Base-by-base conservation (phyloP, 495 filamentous ascomycete genomes). In the Tetracladium setigerum region DNA sequence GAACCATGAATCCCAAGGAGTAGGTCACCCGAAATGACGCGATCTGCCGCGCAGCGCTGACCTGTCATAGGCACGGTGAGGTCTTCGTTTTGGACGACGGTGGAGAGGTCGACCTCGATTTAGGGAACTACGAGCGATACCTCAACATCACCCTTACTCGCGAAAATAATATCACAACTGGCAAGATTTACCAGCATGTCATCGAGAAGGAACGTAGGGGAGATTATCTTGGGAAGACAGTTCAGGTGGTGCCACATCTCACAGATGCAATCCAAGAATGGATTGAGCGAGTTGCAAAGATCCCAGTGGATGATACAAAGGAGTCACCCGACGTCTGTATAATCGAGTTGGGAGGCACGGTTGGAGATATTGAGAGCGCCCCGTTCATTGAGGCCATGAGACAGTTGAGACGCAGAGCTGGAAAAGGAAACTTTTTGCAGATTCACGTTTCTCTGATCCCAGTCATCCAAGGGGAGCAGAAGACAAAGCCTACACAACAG, bases 401-500 rank as follows among this genome's bases (percentile, higher is more conserved):
- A 47, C 86, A 94, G 62, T 74, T 95, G 35, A 73, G 81, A 40
- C 67, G 82, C 43, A 73, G 79, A 37, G 82, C 76, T 40, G 87
- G 86, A 47, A 84, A 81, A 61, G 70, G 77, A 55, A 92, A 95
- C 66, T 95, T 96, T 64, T 58, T 87, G 52, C 81, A 86, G 62
- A 95, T 92, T 50, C 81, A 88, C 59, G 90, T 95, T 36, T 87
- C 78, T 8, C 80, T 84, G 38, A 77, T 95, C 15, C 89, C 89
- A 0, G 67, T 90, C 3, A 65, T 82, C 32, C 61, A 77, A 40
- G 78, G 83, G n/a, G 92, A 97, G 69, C 79, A 92, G 67, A 98
- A 97, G 80, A 96, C 89, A 12, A 98, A 98, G 66, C 92, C 92
- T 1, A 97, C 92, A 0, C 92, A 97, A 62, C 75, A 84, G 52